Conservation (phyloP, 208 protist genomes). For the Trypanosoma boissoni region DNA sequence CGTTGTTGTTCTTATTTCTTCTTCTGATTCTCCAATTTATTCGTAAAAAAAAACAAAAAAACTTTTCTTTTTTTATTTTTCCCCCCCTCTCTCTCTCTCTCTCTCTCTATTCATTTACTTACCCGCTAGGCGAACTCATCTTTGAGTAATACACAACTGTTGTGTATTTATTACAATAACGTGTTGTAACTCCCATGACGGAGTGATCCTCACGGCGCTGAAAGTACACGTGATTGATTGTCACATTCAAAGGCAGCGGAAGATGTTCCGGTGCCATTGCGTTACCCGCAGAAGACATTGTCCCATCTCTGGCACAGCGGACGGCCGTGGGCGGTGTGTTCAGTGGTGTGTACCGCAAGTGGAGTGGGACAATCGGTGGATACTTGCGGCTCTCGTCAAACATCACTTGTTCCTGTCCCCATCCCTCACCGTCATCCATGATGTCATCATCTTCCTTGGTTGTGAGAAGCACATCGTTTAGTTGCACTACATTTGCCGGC, state of each 20-base stretch:
- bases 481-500: constrained; percentile 61
- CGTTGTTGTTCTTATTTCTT: not conserved
- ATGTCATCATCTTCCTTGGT: constrained; percentile 80
- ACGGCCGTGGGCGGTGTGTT: constrained; percentile 89
- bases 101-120: not conserved
- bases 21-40: too few species aligned
- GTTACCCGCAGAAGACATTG: constrained; percentile 40
- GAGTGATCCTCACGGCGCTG: constrained; percentile 84
- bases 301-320: constrained; percentile 62
- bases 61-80: not conserved
- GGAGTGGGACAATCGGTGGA: constrained; percentile 85
- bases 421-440: constrained; percentile 75
- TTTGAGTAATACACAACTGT: constrained; percentile 85
- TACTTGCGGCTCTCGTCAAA: constrained; percentile 87
- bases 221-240: constrained; percentile 93
- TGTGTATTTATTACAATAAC: constrained; percentile 90
- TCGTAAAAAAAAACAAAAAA: constrained; percentile 11
- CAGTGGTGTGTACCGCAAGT: constrained; percentile 89
- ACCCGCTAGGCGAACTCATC: constrained; percentile 8
- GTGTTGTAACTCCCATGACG: constrained; percentile 84
- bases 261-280: constrained; percentile 71
- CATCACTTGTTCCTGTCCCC: constrained; percentile 77
- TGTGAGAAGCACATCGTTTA: constrained; percentile 68
- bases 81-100: constrained; percentile 3
- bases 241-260: constrained; percentile 84